A percentile compares a stretch with the other conserved stretches of the same genome.
Conservation (phyloP, 148 eudicot species). For the Spergularia bocconei region DNA sequence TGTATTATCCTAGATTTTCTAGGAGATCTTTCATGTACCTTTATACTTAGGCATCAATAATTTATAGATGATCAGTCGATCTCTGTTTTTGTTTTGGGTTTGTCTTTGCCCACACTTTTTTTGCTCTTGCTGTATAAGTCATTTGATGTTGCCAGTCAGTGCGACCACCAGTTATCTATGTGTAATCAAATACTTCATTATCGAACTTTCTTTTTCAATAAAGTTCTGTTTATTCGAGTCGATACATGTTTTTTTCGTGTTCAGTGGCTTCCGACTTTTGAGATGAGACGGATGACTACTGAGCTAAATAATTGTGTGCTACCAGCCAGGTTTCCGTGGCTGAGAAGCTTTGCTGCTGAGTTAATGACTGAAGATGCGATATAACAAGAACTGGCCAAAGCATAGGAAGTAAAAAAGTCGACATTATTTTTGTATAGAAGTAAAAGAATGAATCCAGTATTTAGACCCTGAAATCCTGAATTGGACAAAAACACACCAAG, state of each 20-base stretch:
- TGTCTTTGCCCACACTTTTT: not conserved
- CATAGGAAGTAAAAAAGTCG: not conserved
- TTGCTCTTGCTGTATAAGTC: not conserved
- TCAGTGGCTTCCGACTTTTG: no score
- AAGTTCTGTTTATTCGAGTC: no score
- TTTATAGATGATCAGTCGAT: slow-evolving; percentile 3
- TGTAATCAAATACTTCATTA: no score
- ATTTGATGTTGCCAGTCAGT: no score
- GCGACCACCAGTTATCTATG: no score
- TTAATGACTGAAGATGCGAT: no score
- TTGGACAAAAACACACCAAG: slow-evolving; percentile 5
- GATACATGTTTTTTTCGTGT: no score
- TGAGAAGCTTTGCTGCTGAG: no score
- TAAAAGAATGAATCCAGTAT: slow-evolving; percentile 7
- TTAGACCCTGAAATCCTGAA: slow-evolving; percentile 7
- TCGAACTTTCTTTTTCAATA: no score
- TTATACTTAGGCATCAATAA: not conserved
- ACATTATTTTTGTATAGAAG: not conserved
- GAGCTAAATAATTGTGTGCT: no score
- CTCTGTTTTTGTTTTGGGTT: not conserved
- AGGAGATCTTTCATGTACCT: slow-evolving; percentile 18
- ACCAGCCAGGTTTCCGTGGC: no score
- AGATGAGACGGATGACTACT: no score
- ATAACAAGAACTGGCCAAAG: not conserved
- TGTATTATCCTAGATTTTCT: slow-evolving; percentile 25